Evolutionary conservation across 2,329 filamentous ascomycete genomes (phyloP), one percentile per base, ranked within the genome.

Genomic region (Fusarium albosuccineum): DNA sequence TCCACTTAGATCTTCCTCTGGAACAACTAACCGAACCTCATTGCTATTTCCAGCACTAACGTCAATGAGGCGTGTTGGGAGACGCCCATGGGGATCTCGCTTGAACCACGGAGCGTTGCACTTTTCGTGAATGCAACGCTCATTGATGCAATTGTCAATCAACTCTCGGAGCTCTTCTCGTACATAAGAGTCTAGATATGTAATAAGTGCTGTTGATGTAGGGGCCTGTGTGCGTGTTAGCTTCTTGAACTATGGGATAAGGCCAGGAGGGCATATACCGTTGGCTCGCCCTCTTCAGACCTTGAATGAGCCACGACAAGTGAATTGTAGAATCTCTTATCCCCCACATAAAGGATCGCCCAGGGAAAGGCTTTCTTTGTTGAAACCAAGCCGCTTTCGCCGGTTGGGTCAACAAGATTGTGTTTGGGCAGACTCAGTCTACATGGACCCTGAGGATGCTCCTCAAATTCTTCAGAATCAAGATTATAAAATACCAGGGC

Each of bases 61-160:
- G 10, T 57, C 51, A 14, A 60, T 60, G 1, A 60, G 42, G 9
- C 52, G 51, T 5, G 42, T 49, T 30, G 52, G 52, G 5, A 27
- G 27, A 6, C 6, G 10, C 14, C 36, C 13, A 2, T 30, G 30
- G 13, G n/a, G 5, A 42, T 60, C 51, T 22, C 57, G 52, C 14
- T 29, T 36, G 22, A 57, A 57, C 57, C 52, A 60, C 2, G 36
- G 29, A 8, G 42, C 29, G 11, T 60, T 36, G 3, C 57, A 60
- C 10, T 57, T 37, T 36, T 57, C 34, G 14, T 57, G 57, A 4
- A 42, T 8, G 9, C 26, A 34, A 13, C 29, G 29, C 11, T 60
- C 57, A 14, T 49, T 37, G 9, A 57, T 29, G 13, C 42, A 60
- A 6, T 60, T 37, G 0, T 42, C 2, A 3, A 60, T 57, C 9